Base-by-base conservation (phyloP, 179 eudicot species). In the Silene vulgaris region DNA sequence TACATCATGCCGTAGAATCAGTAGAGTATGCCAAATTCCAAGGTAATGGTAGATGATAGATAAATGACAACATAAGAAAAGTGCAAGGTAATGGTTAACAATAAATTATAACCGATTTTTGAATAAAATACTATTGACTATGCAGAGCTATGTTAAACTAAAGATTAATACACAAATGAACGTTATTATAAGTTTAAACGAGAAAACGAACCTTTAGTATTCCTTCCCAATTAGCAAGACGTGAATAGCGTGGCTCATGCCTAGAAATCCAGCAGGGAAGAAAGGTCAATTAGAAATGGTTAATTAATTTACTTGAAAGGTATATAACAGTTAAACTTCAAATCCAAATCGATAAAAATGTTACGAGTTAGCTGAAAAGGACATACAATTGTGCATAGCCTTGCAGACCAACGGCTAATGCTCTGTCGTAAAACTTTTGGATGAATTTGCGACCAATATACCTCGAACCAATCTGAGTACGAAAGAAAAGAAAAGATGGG, bases 161-260 rank as follows among this genome's bases (percentile, higher is more conserved):
- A 13, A 65, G 21, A 32, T n/a, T 65, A 32, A 30, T 30, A 59
- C 7, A 20, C 21, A 69, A 57, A 2, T 8, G 13, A 17, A 35
- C 6, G 16, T 19, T 23, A 54, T 32, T 3, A 69, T 67, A 56
- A 70, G 30, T 71, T 43, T 75, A 57, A 72, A 13, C 23, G 28
- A 37, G 71, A 45, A 50, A 29, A n/a, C 77, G 12, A 52, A 94
- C 97, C 98, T 92, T 85, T 74, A 37, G 56, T 50, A 94, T 94
- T 72, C 97, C 98, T 79, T 94, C 97, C 98, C 98, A 94, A 77
- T 92, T 85, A 67, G 96, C 97, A 78, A 92, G 96, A 73, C 94
- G 96, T 75, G 91, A 83, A 83, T 83, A 92, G 8, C 74, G 90
- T 62, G 89, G 87, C 83, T 94, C 80, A 82, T 94, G 94, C 79